These are phyloP conservation scores for Naganishia friedmannii DNA, from an alignment of 768 basidiomycete genomes.

Conservation along the genomic window DNA sequence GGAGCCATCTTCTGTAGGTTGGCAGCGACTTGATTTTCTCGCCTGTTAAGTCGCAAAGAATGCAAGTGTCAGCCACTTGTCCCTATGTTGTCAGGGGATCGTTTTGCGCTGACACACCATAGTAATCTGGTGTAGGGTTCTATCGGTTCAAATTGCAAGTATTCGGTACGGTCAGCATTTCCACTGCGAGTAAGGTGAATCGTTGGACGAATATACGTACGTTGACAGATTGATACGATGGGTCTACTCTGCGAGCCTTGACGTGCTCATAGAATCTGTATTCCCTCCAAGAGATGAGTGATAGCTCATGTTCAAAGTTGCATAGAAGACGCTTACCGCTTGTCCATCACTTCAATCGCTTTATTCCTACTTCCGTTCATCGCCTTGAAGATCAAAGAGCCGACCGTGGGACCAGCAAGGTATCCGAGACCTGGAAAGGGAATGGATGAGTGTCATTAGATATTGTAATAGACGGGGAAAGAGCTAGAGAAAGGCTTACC, in stretches of 20 bases:
- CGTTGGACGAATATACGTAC: constrained; percentile 14
- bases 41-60: constrained; percentile 25
- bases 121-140: constrained; percentile 51
- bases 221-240: constrained; percentile 50
- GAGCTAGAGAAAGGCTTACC: too few species aligned
- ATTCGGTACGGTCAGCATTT: background rate
- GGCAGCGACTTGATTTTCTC: constrained; percentile 50
- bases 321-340: constrained; percentile 19
- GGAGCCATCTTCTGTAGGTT: constrained; percentile 50
- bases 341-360: constrained; percentile 33
- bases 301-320: background rate
- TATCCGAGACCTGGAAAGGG: constrained; percentile 40
- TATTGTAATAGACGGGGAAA: background rate
- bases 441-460: background rate
- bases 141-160: background rate
- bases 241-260: constrained; percentile 50
- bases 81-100: background rate
- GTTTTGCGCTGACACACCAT: constrained; percentile 35
- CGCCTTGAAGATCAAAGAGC: constrained; percentile 47
- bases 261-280: constrained; percentile 43
- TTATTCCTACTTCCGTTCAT: constrained; percentile 32
- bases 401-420: constrained; percentile 49
- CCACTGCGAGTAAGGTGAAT: background rate
- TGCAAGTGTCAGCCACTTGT: background rate
- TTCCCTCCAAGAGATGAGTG: background rate